A percentile compares a stretch with the other conserved stretches of the same genome.
Conservation (phyloP, 257 asterid species). For the Craterostigma plantagineum region DNA sequence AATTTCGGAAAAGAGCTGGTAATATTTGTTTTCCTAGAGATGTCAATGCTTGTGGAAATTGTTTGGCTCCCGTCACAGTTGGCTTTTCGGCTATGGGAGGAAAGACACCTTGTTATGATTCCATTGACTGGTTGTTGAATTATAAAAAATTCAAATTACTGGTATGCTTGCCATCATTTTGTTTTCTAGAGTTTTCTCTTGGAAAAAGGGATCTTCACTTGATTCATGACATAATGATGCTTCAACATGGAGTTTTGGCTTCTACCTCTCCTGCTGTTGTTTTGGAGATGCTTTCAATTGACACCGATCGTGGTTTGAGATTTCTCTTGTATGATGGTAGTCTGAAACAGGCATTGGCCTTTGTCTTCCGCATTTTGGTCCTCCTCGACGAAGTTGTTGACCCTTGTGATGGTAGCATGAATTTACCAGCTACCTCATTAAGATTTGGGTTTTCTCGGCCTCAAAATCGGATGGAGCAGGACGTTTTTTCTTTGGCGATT, state of each 20-base stretch:
- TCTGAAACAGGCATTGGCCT: constrained; percentile 37
- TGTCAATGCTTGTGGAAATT: constrained; percentile 19
- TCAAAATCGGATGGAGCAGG: constrained; percentile 21
- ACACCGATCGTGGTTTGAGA: constrained; percentile 42
- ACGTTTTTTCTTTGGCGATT: constrained; percentile 20
- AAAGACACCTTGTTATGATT: constrained; percentile 10
- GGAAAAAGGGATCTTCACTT: constrained; percentile 18
- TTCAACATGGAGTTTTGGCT: constrained; percentile 29
- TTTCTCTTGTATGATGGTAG: constrained; percentile 41
- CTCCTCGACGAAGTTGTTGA: constrained; percentile 26
- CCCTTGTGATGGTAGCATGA: constrained; percentile 21
- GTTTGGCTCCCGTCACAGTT: constrained; percentile 11
- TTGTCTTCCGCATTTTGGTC: constrained; percentile 28
- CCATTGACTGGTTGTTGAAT: constrained; percentile 17
- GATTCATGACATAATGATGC: constrained; percentile 19
- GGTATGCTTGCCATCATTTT: constrained; percentile 20
- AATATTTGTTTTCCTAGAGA: constrained; percentile 15
- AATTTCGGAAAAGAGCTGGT: constrained; percentile 20
- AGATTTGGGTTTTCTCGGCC: constrained; percentile 28
- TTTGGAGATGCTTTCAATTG: constrained; percentile 65
- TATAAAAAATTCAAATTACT: constrained; percentile 19
- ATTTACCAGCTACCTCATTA: constrained; percentile 41
- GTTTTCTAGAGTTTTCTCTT: constrained; percentile 10
- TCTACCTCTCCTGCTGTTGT: constrained; percentile 35
- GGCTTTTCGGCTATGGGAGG: constrained; percentile 9